These are phyloP conservation scores for Candida sphagnicola DNA, from an alignment of 805 yeast genomes.

Conservation along the genomic window DNA sequence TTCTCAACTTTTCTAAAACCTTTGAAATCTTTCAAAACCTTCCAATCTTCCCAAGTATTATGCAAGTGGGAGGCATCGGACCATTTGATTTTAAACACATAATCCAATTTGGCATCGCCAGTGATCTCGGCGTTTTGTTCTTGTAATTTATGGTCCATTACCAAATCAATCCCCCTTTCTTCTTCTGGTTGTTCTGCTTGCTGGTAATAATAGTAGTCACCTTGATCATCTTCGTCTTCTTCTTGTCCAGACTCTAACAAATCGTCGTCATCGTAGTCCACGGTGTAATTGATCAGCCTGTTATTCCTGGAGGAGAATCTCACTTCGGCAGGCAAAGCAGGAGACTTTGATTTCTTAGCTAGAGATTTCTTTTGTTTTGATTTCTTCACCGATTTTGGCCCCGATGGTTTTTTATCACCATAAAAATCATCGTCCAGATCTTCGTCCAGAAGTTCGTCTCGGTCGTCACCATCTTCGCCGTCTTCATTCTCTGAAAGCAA, in stretches of 20 bases:
- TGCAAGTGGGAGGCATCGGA: conserved; percentile 82
- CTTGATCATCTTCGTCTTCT: conserved; percentile 25
- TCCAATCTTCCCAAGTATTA: conserved; percentile 87
- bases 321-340: conserved; percentile 38
- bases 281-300: conserved; percentile 68
- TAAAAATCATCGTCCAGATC: conserved; percentile 15
- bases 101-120: conserved; percentile 55
- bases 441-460: conserved; percentile 9
- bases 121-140: conserved; percentile 37
- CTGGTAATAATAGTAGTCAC: conserved; percentile 32
- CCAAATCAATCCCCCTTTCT: conserved; percentile 33
- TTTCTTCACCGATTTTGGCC: conserved; percentile 5
- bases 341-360: background rate
- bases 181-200: conserved; percentile 30
- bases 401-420: conserved; percentile 12
- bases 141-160: conserved; percentile 37
- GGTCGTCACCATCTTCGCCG: conserved; percentile 12
- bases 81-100: conserved; percentile 76
- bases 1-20: conserved; percentile 89
- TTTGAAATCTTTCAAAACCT: conserved; percentile 45
- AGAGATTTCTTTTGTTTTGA: conserved; percentile 5
- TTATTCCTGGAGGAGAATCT: conserved; percentile 75
- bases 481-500: conserved; percentile 6
- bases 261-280: conserved; percentile 63
- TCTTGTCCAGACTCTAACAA: conserved; percentile 45